A percentile compares a stretch with the other conserved stretches of the same genome.
Evolutionary conservation across 2,329 filamentous ascomycete genomes (phyloP).

Genomic region (Fusarium coffeatum): DNA sequence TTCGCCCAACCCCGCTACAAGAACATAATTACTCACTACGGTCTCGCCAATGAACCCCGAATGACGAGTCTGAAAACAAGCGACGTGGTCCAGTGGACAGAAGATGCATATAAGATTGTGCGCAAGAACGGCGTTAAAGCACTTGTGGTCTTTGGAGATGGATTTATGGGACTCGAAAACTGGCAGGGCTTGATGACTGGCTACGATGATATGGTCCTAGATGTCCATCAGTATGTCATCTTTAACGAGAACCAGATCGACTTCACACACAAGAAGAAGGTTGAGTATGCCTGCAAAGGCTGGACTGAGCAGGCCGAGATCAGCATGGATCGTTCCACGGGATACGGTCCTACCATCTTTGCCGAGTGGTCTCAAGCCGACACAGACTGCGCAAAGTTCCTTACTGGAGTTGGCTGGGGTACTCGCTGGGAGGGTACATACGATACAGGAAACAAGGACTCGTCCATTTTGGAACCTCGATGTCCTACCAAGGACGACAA

Average conservation of each 20-base stretch:
- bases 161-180: conserved; percentile 89
- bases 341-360: conserved; percentile 93
- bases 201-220: conserved; percentile 81
- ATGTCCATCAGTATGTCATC: conserved; percentile 98
- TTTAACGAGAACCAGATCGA: conserved; percentile 92
- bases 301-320: conserved; percentile 84
- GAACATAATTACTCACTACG: conserved; percentile 92
- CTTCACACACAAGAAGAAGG: conserved; percentile 83
- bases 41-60: conserved; percentile 91
- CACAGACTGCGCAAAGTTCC: conserved; percentile 87
- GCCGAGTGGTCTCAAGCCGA: conserved; percentile 98
- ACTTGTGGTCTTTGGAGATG: conserved; percentile 88
- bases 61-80: conserved; percentile 78
- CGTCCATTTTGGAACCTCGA: conserved; percentile 73
- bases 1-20: conserved; percentile 94
- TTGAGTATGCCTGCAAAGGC: conserved; percentile 85
- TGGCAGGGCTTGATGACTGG: conserved; percentile 87
- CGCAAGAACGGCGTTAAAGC: conserved; percentile 80
- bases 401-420: conserved; percentile 91
- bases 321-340: conserved; percentile 78
- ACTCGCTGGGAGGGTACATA: conserved; percentile 93
- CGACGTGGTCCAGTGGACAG: conserved; percentile 83
- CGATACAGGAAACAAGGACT: conserved; percentile 71
- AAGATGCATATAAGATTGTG: conserved; percentile 76
- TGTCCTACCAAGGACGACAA: conserved; percentile 75